These are phyloP conservation scores for Murraya koenigii DNA, from an alignment of 345 rosid species.

Conservation along the genomic window DNA sequence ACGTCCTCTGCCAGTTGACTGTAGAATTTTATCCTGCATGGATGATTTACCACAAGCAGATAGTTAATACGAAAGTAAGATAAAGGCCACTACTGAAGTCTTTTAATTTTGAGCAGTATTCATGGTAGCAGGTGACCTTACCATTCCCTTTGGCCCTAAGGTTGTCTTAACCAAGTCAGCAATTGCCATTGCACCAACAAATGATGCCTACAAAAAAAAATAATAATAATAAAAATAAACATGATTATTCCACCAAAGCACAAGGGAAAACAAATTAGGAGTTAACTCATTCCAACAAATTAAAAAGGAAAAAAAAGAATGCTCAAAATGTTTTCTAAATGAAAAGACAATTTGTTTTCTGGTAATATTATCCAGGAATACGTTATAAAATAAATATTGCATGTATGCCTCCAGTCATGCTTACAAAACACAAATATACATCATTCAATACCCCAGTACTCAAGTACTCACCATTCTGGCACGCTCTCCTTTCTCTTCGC, in stretches of 20 bases:
- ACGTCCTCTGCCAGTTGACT: conserved; percentile 90
- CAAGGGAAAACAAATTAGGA: not conserved
- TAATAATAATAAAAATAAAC: not conserved
- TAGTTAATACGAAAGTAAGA: not conserved
- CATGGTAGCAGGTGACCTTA: conserved; percentile 19
- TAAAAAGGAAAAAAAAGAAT: not conserved
- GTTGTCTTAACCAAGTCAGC: conserved; percentile 92
- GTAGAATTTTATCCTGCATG: conserved; percentile 84
- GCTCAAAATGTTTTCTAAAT: not conserved
- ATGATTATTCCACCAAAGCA: not conserved
- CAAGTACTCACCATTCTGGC: conserved; percentile 80
- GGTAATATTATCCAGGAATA: not conserved
- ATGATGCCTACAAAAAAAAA: conserved; percentile 57
- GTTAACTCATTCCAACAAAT: not conserved
- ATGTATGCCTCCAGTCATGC: not conserved
- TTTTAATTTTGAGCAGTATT: not conserved
- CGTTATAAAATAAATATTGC: not conserved
- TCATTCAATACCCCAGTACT: not conserved
- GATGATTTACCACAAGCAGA: conserved; percentile 18
- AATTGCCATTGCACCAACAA: conserved; percentile 94
- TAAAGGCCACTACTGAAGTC: not conserved
- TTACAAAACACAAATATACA: not conserved
- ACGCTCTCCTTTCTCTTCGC: conserved; percentile 92
- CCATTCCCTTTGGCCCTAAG: conserved; percentile 98
- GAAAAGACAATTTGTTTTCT: not conserved